A percentile compares a stretch with the other conserved stretches of the same genome.
phyloP scores from a whole-genome alignment of 768 basidiomycete species.

The Calocybe cyanea region DNA sequence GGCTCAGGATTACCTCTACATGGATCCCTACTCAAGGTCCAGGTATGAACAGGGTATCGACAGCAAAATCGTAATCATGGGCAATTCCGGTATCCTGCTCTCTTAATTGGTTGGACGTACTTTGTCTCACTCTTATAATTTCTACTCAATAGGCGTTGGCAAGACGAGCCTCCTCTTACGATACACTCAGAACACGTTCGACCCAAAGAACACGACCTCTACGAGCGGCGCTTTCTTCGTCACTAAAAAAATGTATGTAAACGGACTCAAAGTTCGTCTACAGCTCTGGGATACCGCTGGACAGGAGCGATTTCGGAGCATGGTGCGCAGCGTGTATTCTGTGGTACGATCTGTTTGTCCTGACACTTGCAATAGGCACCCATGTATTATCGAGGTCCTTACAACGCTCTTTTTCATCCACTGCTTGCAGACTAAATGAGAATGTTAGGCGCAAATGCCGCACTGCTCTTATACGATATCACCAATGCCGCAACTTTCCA shows the following conservation, averaged over 20 bases:
- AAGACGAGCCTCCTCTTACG: conserved; percentile 90
- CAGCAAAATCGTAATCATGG: conserved; percentile 95
- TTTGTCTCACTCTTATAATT: neutral
- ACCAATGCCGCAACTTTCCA: conserved; percentile 86
- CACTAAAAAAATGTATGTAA: conserved; percentile 85
- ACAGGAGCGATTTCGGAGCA: conserved; percentile 88
- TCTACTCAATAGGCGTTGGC: conserved; percentile 63
- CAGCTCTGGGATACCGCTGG: conserved; percentile 94
- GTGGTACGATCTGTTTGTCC: conserved; percentile 8
- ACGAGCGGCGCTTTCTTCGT: conserved; percentile 94
- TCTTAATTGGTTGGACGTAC: conserved; percentile 9
- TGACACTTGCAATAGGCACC: conserved; percentile 57
- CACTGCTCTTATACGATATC: conserved; percentile 92
- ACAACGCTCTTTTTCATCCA: conserved; percentile 11
- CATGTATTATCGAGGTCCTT: conserved; percentile 83
- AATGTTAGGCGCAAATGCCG: conserved; percentile 78
- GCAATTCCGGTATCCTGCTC: conserved; percentile 50
- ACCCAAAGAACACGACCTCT: conserved; percentile 82
- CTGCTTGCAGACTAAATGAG: conserved; percentile 10
- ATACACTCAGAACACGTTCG: conserved; percentile 88
- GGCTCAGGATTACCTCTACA: conserved; percentile 56
- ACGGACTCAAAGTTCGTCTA: conserved; percentile 81
- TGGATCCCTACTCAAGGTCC: conserved; percentile 65
- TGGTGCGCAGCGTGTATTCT: conserved; percentile 49
- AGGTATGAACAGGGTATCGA: conserved; percentile 84